A percentile compares a stretch with the other conserved stretches of the same genome.
Evolutionary conservation across 2,329 filamentous ascomycete genomes (phyloP).

Genomic region (Xylariomycetidae sp.): DNA sequence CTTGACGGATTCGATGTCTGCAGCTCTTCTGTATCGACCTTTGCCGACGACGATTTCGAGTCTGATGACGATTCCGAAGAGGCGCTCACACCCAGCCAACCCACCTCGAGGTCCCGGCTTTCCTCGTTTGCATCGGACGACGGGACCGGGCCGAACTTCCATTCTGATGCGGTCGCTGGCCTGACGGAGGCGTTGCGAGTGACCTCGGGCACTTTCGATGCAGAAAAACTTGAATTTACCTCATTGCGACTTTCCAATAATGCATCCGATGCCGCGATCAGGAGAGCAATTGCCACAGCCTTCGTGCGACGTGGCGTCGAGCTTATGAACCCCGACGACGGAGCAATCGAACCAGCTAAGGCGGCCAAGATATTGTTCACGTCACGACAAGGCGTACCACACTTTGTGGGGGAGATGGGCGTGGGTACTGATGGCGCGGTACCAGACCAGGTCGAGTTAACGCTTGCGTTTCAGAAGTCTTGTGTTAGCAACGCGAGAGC

Average conservation of each 20-base stretch:
- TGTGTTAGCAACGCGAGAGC: slow-evolving; percentile 61
- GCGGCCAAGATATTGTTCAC: slow-evolving; percentile 61
- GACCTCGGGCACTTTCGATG: slow-evolving; percentile 73
- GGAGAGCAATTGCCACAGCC: slow-evolving; percentile 77
- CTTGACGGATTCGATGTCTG: slow-evolving; percentile 49
- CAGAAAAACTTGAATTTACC: slow-evolving; percentile 82
- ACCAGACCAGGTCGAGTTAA: slow-evolving; percentile 79
- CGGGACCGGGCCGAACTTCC: slow-evolving; percentile 67
- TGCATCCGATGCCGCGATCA: slow-evolving; percentile 83
- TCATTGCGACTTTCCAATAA: slow-evolving; percentile 87
- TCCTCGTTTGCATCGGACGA: slow-evolving; percentile 71
- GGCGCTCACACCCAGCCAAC: slow-evolving; percentile 48
- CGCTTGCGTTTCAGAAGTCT: slow-evolving; percentile 77
- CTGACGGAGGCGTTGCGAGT: slow-evolving; percentile 82
- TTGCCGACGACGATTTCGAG: slow-evolving; percentile 60
- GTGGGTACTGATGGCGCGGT: slow-evolving; percentile 61
- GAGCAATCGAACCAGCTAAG: slow-evolving; percentile 54
- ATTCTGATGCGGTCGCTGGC: slow-evolving; percentile 79
- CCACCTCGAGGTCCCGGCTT: slow-evolving; percentile 62
- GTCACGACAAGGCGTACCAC: slow-evolving; percentile 45
- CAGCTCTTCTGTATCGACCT: slow-evolving; percentile 51
- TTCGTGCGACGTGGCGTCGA: slow-evolving; percentile 79
- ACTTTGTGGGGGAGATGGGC: slow-evolving; percentile 56
- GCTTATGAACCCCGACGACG: slow-evolving; percentile 50
- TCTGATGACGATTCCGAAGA: slow-evolving; percentile 62